These are phyloP conservation scores for Dipteronia dyeriana DNA, from an alignment of 345 rosid genomes.

Conservation along the genomic window DNA sequence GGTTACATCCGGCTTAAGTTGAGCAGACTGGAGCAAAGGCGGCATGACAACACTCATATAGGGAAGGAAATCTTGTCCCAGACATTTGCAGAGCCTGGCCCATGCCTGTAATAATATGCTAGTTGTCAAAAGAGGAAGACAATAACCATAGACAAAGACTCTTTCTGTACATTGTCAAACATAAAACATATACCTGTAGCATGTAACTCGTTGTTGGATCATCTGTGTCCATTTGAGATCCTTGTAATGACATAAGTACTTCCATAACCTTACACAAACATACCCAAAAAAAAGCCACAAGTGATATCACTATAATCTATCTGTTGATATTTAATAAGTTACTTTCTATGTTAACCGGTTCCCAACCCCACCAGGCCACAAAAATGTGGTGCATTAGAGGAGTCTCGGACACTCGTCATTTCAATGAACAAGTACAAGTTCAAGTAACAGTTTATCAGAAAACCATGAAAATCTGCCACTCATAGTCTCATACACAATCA, in stretches of 20 bases:
- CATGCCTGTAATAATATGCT: conserved; percentile 63
- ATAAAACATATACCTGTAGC: conserved; percentile 73
- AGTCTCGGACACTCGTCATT: background rate
- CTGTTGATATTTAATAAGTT: background rate
- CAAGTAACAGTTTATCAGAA: background rate
- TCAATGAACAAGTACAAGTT: background rate
- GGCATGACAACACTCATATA: conserved; percentile 99
- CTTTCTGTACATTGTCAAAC: conserved; percentile 5
- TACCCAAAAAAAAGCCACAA: background rate
- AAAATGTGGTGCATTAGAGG: background rate
- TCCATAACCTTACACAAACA: conserved; percentile 82
- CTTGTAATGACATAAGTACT: conserved; percentile 98
- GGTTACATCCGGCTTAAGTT: conserved; percentile 98
- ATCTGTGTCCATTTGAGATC: conserved; percentile 95
- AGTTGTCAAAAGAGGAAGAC: conserved; percentile 13
- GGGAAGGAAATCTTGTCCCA: conserved; percentile 98
- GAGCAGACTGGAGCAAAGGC: conserved; percentile 95
- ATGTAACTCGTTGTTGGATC: conserved; percentile 99
- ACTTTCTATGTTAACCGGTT: background rate
- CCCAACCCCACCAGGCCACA: background rate
- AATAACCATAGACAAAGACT: background rate
- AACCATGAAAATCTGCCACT: background rate
- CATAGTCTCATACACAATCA: background rate
- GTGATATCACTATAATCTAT: too few species aligned
- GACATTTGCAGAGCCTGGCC: conserved; percentile 99